Evolutionary conservation across 1,284 basidiomycete genomes (phyloP), one percentile per base, ranked within the genome.

Genomic region (Bondarzewia mesenterica): DNA sequence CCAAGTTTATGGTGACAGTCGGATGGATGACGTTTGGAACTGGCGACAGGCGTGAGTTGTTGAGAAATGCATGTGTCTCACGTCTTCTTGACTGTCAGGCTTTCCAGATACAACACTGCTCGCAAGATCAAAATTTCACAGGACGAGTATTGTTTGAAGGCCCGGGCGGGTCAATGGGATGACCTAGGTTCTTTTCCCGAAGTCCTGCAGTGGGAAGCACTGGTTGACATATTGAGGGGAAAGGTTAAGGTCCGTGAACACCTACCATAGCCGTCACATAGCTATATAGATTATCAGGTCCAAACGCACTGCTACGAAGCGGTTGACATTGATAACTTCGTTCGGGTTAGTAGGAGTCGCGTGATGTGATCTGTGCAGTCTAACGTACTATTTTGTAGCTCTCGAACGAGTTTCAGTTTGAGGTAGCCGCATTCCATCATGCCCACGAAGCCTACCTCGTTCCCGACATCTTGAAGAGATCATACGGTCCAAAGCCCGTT

Each of bases 361-460:
- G 37, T 39, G 2, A 43, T 26, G 10, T 18, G 6, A 18, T 40
- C 7, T 20, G 18, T 15, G 15, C 22, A 15, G 5, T 18, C 18
- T 45, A 5, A 2, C 16, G 16, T 8, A 42, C 2, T 21, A 42
- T 21, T 20, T 18, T 32, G 1, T 46, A 85, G 81, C 65, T 85
- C 41, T 75, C 81, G 21, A 82, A 84, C 54, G 83, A 86, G 64
- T 95, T 93, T 75, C 70, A 85, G 58, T 92, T 92, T 65, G 75
- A 81, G 4, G 76, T 91, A 47, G 82, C 88, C 2, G 82, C 84
- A 1, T 87, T 94, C 65, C 92, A 94, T 63, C 91, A 94, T 59
- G 90, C 92, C 0, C 81, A 83, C 55, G 89, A 92, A 62, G 81
- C 91, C 0, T 94, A 89, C 61, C 78, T 94, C 20, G 82, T 89